Evolutionary conservation across 1,284 basidiomycete genomes (phyloP).

Genomic region (Testicularia cyperi): DNA sequence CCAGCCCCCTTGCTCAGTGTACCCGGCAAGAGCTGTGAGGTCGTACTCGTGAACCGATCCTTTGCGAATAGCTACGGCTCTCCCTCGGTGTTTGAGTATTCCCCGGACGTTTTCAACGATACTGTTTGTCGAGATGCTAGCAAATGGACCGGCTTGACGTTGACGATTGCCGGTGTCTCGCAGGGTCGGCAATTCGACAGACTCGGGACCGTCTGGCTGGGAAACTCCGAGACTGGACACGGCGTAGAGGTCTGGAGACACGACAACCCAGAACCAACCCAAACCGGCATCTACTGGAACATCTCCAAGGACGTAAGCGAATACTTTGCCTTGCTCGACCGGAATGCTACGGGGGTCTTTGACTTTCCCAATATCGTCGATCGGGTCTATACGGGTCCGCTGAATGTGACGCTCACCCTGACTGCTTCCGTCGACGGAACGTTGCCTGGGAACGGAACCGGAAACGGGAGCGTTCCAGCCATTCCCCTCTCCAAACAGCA

Average conservation of each 20-base stretch:
- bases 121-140: conserved; percentile 17
- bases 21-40: conserved; percentile 1
- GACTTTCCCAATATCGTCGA: conserved; percentile 50
- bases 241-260: conserved; percentile 43
- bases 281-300: conserved; percentile 30
- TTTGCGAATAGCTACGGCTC: conserved; percentile 41
- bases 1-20: conserved; percentile 19
- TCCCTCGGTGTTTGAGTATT: conserved; percentile 21
- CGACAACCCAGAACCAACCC: conserved; percentile 47
- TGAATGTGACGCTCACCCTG: conserved; percentile 29
- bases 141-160: conserved; percentile 29
- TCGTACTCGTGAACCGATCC: conserved; percentile 24
- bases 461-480: not conserved
- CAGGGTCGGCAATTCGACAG: conserved; percentile 45
- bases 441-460: not conserved
- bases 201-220: conserved; percentile 31
- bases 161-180: conserved; percentile 22
- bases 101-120: conserved; percentile 4
- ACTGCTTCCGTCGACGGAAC: conserved; percentile 13
- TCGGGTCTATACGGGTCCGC: conserved; percentile 29
- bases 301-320: conserved; percentile 34
- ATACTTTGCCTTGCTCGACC: conserved; percentile 32
- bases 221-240: conserved; percentile 17
- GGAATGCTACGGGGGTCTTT: conserved; percentile 24
- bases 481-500: conserved; percentile 6